phyloP scores from a whole-genome alignment of 2,329 filamentous ascomycete genomes.

The Penicillium paneum region DNA sequence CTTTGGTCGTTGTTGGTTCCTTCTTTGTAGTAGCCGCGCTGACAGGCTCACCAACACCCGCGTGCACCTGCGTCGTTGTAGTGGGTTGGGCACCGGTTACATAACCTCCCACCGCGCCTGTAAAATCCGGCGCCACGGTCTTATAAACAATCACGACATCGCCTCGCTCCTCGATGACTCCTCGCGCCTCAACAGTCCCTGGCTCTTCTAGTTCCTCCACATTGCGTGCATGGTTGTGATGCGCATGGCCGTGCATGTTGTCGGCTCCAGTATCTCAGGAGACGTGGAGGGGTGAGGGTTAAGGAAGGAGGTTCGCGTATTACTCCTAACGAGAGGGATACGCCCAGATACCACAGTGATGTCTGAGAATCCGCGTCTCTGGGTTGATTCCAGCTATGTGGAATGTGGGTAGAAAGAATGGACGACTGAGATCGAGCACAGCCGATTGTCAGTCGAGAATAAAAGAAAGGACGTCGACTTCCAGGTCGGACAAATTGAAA shows the following conservation, averaged over 20 bases:
- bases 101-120: conserved; percentile 50
- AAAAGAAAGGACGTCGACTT: conserved; percentile 27
- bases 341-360: conserved; percentile 18
- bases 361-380: conserved; percentile 14
- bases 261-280: background rate
- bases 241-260: conserved; percentile 35
- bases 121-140: conserved; percentile 53
- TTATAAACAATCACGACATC: conserved; percentile 47
- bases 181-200: conserved; percentile 8
- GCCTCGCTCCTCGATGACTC: conserved; percentile 3
- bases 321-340: conserved; percentile 9
- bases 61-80: conserved; percentile 12
- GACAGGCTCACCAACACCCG: conserved; percentile 32
- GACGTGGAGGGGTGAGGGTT: background rate
- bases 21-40: conserved; percentile 7
- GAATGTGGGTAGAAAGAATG: conserved; percentile 30
- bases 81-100: conserved; percentile 33
- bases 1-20: conserved; percentile 5
- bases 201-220: conserved; percentile 21
- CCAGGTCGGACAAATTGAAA: conserved; percentile 20
- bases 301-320: background rate
- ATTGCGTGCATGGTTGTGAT: conserved; percentile 27
- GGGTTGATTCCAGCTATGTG: conserved; percentile 11
- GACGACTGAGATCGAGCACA: conserved; percentile 22
- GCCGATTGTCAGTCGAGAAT: conserved; percentile 17